Evolutionary conservation across 108 stramenopile species (phyloP).

Genomic region (Nitzschia sp.): DNA sequence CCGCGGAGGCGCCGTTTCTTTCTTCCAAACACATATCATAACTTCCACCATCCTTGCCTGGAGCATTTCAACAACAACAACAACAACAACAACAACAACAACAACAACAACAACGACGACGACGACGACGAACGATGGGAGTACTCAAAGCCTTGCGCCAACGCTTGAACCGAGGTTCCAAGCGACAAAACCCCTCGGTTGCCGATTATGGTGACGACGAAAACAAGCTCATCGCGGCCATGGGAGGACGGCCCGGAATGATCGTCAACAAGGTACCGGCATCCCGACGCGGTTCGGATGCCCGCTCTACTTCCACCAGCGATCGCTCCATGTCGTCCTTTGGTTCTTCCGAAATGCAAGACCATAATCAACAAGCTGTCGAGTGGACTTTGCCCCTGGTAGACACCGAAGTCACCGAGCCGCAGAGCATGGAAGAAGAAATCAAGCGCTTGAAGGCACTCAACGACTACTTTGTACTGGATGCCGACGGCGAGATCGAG

Average conservation of each 20-base stretch:
- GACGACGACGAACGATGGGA: neutral
- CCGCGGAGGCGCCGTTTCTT: no score
- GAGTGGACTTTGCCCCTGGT: slow-evolving; percentile 16
- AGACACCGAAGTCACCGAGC: neutral
- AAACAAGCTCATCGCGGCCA: neutral
- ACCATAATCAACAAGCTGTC: no score
- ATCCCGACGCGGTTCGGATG: no score
- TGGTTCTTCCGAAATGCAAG: no score
- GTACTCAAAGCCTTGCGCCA: neutral
- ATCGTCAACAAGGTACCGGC: no score
- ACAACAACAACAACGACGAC: no score
- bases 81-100: no score
- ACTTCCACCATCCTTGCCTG: no score
- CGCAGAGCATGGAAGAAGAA: slow-evolving; percentile 45
- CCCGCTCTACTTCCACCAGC: no score
- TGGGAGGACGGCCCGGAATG: slow-evolving; percentile 25
- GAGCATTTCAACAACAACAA: no score
- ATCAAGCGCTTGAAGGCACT: slow-evolving; percentile 41
- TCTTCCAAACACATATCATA: no score
- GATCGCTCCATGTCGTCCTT: no score
- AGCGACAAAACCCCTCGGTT: neutral
- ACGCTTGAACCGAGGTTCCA: neutral
- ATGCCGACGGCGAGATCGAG: slow-evolving; percentile 36
- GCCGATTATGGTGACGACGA: slow-evolving; percentile 1
- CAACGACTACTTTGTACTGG: slow-evolving; percentile 52